Base-by-base conservation (phyloP, 2,329 filamentous ascomycete species). In the Fusarium mundagurra region DNA sequence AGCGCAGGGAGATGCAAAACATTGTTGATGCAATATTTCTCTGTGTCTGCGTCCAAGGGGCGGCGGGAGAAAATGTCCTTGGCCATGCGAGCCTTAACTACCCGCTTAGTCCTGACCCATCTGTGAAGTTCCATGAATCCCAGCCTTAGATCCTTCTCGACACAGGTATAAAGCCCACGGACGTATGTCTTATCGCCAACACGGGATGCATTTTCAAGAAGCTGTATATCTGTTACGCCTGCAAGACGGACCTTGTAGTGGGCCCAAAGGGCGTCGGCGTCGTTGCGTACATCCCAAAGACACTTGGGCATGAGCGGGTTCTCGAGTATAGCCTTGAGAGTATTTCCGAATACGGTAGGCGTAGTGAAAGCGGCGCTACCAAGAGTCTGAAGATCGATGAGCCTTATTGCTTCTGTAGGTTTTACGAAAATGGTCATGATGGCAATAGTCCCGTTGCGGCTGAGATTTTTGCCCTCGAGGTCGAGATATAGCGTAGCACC, bases 111-210 rank as follows among this genome's bases (percentile, higher is more conserved):
- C 13, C 1, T 5, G 31, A 3, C 3, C 22, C 22, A 51, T 14
- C 31, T 10, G 8, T 14, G 4, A 20, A 20, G n/a, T 11, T 51
- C 17, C 12, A 11, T 16, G 8, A 20, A 11, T 4, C 13, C 31
- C 13, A 36, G 18, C 2, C 0, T 11, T 2, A 36, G 33, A 27
- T 36, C 8, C 3, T 36, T 22, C 50, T 36, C 18, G 3, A 34
- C 12, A 2, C 33, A 53, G 6, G 0, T 16, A 3, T 27, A 1
- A 22, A 53, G 31, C 4, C 17, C 50, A 8, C n/a, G 33, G 1
- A 53, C 12, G 13, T 34, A 53, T 0, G 11, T 36, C 5, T 16
- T 27, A 27, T 20, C 33, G 6, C 17, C 13, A 11, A 1, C 2
- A 1, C 31, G n/a, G 3, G n/a, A 16, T 2, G 5, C n/a, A 27